Evolutionary conservation across 75 land plant species (phyloP), one percentile per base, ranked within the genome.

Genomic region (Adiantum capillusveneris): DNA sequence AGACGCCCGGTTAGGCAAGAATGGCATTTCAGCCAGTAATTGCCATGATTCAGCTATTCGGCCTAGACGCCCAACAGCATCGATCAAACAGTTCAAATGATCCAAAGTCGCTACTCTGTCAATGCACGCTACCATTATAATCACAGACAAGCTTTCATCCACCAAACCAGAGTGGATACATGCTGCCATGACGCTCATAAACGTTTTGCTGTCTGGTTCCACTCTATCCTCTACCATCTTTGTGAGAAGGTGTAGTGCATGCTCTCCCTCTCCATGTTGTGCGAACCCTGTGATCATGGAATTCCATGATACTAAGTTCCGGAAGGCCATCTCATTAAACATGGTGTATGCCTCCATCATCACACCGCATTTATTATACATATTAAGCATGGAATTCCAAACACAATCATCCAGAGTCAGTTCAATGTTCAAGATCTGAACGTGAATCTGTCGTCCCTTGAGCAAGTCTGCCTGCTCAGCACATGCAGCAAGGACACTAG

Each of bases 131-230:
- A 25, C 9, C 59, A 57, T 57, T 1, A 34, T 2, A 18, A 18
- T 18, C 16, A 31, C 12, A 18, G 16, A 18, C 18, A 14, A 3
- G 39, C 60, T 65, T 30, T 62, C 25, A 21, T 61, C 30, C 14
- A 55, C 57, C 52, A 69, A 24, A 13, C 72, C 72, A 21, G 65
- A 62, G 34, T 69, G 72, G 30, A 60, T 64, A 57, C 73, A 53
- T 53, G 55, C 55, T 19, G 14, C 28, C 21, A 53, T 18, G 24
- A 53, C 28, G 14, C 29, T 53, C 16, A 31, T 31, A 18, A 44
- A 25, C 11, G 63, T 43, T 14, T 5, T 11, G 16, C 6, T 22
- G 21, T 60, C 25, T 43, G 49, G 28, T 6, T 21, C 22, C 11
- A 60, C 1, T 16, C 63, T 51, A 12, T 42, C 63, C 7, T 17